Evolutionary conservation across 495 filamentous ascomycete species (phyloP).

Genomic region (Penicillium cinerascens): DNA sequence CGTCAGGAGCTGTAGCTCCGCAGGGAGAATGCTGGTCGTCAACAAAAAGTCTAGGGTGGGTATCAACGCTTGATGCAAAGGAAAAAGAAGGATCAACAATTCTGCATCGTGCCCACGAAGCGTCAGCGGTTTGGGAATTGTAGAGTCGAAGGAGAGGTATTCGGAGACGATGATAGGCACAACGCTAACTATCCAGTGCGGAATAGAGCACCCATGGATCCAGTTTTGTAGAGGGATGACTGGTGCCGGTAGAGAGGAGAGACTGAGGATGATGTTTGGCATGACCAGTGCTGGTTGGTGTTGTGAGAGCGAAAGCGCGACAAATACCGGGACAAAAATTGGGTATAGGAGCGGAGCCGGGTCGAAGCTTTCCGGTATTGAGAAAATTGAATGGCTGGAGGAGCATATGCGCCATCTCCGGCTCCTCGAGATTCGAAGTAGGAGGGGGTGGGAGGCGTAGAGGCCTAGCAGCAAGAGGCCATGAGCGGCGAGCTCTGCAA

Average conservation of each 20-base stretch:
- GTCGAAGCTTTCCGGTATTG: constrained; percentile 73
- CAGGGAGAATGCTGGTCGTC: constrained; percentile 77
- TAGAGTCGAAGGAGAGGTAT: constrained; percentile 32
- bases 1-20: constrained; percentile 85
- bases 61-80: constrained; percentile 81
- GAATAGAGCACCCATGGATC: constrained; percentile 52
- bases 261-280: constrained; percentile 75
- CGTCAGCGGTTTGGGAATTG: constrained; percentile 30
- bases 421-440: constrained; percentile 20
- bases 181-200: constrained; percentile 72
- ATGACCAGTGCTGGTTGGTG: constrained; percentile 55
- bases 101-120: constrained; percentile 54
- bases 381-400: constrained; percentile 36
- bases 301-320: constrained; percentile 71
- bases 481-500: constrained; percentile 49
- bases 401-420: constrained; percentile 27
- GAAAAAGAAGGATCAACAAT: constrained; percentile 66
- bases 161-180: constrained; percentile 55
- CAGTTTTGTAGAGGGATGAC: constrained; percentile 61
- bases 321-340: constrained; percentile 66
- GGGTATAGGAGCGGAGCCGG: constrained; percentile 91
- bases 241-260: constrained; percentile 70
- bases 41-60: constrained; percentile 71
- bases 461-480: constrained; percentile 37
- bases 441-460: constrained; percentile 48